phyloP scores from a whole-genome alignment of 2,329 filamentous ascomycete species.

The Colletotrichum viniferum region DNA sequence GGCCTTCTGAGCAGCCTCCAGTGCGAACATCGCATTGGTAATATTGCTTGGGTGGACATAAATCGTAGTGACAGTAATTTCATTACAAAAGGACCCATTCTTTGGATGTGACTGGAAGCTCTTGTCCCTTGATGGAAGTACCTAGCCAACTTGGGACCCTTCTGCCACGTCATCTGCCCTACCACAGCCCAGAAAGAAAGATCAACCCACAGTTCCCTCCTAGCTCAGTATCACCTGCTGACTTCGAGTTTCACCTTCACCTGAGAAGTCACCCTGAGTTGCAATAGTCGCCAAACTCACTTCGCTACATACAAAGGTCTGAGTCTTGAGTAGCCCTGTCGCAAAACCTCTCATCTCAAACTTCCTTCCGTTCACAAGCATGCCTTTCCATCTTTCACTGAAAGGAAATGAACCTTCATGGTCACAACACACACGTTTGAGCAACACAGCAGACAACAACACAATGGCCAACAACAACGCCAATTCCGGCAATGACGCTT shows the following conservation, averaged over 20 bases:
- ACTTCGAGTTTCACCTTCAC: not conserved
- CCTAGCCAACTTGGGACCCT: rapidly evolving
- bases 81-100: not conserved
- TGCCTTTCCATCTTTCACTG: not conserved
- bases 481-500: rapidly evolving
- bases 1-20: not conserved
- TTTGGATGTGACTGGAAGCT: not conserved
- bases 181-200: not conserved
- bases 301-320: not conserved
- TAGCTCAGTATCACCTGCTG: rapidly evolving
- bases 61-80: rapidly evolving
- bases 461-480: not conserved
- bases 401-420: not conserved
- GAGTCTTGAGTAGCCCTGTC: rapidly evolving
- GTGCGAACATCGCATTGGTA: not conserved
- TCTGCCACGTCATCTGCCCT: not conserved
- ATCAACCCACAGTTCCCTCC: rapidly evolving
- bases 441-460: not conserved
- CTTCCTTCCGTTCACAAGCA: not conserved
- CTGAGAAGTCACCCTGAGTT: not conserved
- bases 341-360: not conserved
- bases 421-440: not conserved
- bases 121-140: rapidly evolving
- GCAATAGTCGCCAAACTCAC: rapidly evolving
- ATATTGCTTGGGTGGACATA: not conserved